Percentiles rank a stretch among this genome's conserved stretches.
Conservation (phyloP, 2,329 filamentous ascomycete species). For the Elsinoe australis region DNA sequence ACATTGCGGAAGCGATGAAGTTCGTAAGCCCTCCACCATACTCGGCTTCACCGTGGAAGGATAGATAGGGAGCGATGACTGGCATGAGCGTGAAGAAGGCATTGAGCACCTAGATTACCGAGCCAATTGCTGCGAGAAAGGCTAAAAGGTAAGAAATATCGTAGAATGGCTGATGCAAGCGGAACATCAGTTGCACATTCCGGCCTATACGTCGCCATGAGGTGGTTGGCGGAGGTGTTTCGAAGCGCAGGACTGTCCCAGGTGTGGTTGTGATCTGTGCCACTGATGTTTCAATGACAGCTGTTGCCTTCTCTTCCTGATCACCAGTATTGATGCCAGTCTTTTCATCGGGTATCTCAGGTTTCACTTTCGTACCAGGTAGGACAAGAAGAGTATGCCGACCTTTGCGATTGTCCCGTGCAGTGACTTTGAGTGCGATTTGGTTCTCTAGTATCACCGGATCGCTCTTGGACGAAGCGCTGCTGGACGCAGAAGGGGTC, state of each 20-base stretch:
- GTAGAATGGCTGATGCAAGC: constrained; percentile 3
- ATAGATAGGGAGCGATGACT: background rate
- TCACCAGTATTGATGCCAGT: background rate
- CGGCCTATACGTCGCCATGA: background rate
- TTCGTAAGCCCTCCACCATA: background rate
- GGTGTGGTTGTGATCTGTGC: background rate
- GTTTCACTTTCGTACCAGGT: background rate
- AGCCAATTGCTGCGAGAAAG: background rate
- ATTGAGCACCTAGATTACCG: constrained; percentile 7
- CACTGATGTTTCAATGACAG: background rate
- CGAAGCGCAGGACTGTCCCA: background rate
- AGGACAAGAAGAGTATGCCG: constrained; percentile 10
- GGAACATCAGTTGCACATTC: background rate
- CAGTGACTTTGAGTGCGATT: constrained; percentile 8
- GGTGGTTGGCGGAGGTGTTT: background rate
- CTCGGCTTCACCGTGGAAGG: background rate
- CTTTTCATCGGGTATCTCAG: background rate
- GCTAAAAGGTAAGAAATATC: constrained; percentile 9
- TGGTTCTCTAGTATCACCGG: constrained; percentile 4
- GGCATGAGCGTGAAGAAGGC: constrained; percentile 4
- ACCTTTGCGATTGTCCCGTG: constrained; percentile 14
- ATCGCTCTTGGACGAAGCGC: background rate
- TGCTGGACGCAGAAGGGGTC: background rate
- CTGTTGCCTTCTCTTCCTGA: background rate
- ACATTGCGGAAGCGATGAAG: background rate